phyloP scores from a whole-genome alignment of 208 protist species.

The Crithidia mellificae region DNA sequence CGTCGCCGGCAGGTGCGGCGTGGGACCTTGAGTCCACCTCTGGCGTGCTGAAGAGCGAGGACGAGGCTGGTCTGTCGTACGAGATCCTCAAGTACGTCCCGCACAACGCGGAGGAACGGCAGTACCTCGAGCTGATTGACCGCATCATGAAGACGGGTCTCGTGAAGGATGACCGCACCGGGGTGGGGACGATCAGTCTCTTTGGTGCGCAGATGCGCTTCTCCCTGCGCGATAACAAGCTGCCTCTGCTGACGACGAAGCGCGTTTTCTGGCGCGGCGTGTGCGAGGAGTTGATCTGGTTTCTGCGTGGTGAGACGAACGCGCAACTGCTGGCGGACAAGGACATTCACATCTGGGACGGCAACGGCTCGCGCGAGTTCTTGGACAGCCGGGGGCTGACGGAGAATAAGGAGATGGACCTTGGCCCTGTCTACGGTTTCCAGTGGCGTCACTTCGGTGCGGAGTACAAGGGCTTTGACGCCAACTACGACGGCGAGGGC shows the following conservation, averaged over 20 bases:
- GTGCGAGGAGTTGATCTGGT: constrained; percentile 98
- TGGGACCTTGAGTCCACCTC: constrained; percentile 49
- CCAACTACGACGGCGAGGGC: constrained; percentile 93
- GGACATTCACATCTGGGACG: constrained; percentile 98
- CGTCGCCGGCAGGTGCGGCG: constrained; percentile 10
- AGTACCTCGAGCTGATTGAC: constrained; percentile 92
- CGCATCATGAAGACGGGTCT: constrained; percentile 77
- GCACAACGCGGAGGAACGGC: constrained; percentile 88
- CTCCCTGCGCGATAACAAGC: constrained; percentile 87
- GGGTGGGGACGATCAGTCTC: constrained; percentile 93
- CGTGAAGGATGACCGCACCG: constrained; percentile 94
- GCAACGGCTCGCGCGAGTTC: constrained; percentile 96
- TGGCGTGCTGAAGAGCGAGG: constrained; percentile 36
- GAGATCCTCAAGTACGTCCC: constrained; percentile 78
- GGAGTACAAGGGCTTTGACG: constrained; percentile 83
- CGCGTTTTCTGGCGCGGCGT: constrained; percentile 98
- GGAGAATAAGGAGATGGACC: constrained; percentile 94
- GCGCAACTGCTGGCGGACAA: constrained; percentile 92
- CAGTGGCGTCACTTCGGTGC: constrained; percentile 99
- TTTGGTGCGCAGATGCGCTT: constrained; percentile 98
- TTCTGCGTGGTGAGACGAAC: constrained; percentile 96
- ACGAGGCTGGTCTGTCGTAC: constrained; percentile 38
- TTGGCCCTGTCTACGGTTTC: constrained; percentile 99
- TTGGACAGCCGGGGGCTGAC: constrained; percentile 94
- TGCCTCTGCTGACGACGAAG: constrained; percentile 98